Conservation (phyloP, 23 red algal species). For the Gracilaria vermiculophylla region DNA sequence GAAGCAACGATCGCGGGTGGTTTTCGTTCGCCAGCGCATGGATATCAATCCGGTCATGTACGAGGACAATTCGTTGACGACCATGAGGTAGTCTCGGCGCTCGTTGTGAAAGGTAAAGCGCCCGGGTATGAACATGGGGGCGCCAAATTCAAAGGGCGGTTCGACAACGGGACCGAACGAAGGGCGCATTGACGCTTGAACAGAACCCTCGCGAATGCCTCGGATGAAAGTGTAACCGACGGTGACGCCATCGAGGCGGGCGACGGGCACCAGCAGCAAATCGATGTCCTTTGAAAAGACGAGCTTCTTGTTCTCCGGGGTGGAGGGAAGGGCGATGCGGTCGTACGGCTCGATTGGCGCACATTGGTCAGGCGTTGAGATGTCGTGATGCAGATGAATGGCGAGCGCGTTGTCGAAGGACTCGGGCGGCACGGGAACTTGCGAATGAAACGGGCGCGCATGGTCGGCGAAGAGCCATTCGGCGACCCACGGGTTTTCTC, state of each 20-base stretch:
- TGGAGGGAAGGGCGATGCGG: neutral
- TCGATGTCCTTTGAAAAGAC: constrained; percentile 48
- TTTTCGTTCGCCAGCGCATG: constrained; percentile 29
- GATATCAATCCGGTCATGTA: constrained; percentile 47
- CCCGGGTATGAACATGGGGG: constrained; percentile 33
- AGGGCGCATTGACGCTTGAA: neutral
- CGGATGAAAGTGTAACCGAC: constrained; percentile 56
- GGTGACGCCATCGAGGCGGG: constrained; percentile 36
- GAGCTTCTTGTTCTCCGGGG: neutral
- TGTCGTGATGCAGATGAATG: constrained; percentile 52
- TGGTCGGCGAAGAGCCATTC: constrained; percentile 63
- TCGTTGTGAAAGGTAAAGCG: constrained; percentile 48
- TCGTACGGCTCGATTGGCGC: neutral
- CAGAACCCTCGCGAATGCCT: constrained; percentile 23
- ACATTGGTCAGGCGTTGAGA: constrained; percentile 12
- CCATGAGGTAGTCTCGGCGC: constrained; percentile 39
- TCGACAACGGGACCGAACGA: neutral
- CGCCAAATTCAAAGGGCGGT: neutral
- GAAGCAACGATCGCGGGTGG: constrained; percentile 38
- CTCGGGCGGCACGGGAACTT: constrained; percentile 37
- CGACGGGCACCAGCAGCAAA: constrained; percentile 42
- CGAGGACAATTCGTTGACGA: constrained; percentile 22
- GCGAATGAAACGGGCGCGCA: constrained; percentile 26
- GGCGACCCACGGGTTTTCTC: constrained; percentile 38
- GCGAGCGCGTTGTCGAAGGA: constrained; percentile 61